phyloP scores from a whole-genome alignment of 495 filamentous ascomycete species.

The Gamarada debralockiae region DNA sequence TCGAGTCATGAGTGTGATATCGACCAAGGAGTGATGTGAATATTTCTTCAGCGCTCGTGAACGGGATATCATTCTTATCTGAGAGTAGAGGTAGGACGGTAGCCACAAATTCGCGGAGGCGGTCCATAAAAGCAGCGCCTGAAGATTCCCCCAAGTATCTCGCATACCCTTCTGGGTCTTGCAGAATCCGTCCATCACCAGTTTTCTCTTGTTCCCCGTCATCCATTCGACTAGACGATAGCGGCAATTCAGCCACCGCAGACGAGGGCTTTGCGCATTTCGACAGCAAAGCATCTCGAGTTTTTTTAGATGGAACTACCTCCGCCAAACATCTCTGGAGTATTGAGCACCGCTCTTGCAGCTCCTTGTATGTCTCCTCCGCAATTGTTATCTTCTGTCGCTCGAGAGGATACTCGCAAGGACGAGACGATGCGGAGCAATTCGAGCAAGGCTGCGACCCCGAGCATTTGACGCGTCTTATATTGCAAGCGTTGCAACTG shows the following conservation, averaged over 20 bases:
- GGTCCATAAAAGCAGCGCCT: constrained; percentile 35
- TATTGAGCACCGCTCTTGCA: constrained; percentile 22
- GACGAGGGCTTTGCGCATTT: constrained; percentile 12
- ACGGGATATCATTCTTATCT: not conserved
- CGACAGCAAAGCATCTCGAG: constrained; percentile 16
- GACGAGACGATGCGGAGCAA: constrained; percentile 25
- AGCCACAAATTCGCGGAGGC: constrained; percentile 32
- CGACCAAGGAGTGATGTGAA: constrained; percentile 29
- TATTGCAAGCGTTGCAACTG: constrained; percentile 42
- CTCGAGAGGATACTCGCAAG: constrained; percentile 32
- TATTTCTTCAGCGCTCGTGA: not conserved
- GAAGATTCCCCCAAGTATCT: constrained; percentile 37
- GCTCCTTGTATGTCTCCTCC: constrained; percentile 24
- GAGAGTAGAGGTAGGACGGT: constrained; percentile 20
- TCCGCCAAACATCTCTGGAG: constrained; percentile 22
- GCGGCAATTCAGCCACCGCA: constrained; percentile 2
- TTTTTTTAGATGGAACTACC: constrained; percentile 12
- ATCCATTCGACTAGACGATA: constrained; percentile 2
- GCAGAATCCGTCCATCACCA: constrained; percentile 29
- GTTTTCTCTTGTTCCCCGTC: not conserved
- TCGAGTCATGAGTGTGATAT: constrained; percentile 39
- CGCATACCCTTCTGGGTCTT: constrained; percentile 28
- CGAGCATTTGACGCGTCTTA: constrained; percentile 40
- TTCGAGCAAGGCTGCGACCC: constrained; percentile 33
- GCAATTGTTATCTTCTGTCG: constrained; percentile 29